phyloP scores from a whole-genome alignment of 2,329 filamentous ascomycete genomes.

The Magnaporthales sp. region DNA sequence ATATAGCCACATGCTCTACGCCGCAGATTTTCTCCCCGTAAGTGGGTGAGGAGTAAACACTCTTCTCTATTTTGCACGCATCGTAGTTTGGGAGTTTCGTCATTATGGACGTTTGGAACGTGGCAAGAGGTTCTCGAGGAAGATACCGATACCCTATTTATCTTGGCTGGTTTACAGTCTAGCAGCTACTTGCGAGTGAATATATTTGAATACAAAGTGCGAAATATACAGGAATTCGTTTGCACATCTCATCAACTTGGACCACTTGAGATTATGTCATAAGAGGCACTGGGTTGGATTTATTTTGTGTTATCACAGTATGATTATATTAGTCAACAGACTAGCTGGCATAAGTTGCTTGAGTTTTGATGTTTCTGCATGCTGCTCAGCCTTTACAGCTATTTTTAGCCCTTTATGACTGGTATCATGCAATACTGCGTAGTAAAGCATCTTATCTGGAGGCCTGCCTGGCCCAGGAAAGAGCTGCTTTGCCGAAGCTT shows the following conservation, averaged over 20 bases:
- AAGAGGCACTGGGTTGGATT: background rate
- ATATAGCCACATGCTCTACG: conserved; percentile 1
- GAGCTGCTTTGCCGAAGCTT: background rate
- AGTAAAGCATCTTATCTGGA: background rate
- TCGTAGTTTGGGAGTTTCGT: too few species aligned
- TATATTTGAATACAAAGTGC: background rate
- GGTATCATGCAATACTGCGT: background rate
- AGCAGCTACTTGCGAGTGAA: background rate
- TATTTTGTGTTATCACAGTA: background rate
- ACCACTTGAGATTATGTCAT: background rate
- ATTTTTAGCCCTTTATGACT: too few species aligned
- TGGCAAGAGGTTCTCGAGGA: background rate
- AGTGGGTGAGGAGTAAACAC: background rate
- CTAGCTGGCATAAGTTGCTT: background rate
- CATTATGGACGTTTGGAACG: too few species aligned
- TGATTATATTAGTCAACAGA: background rate
- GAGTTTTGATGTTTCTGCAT: background rate
- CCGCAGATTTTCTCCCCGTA: background rate
- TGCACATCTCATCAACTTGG: background rate
- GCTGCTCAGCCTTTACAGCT: too few species aligned
- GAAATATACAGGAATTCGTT: background rate
- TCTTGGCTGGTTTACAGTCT: background rate
- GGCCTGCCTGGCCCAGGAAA: too few species aligned
- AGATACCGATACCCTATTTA: background rate
- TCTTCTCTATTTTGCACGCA: too few species aligned